These are phyloP conservation scores for Pichia sp. DNA, from an alignment of 1,139 yeast genomes.

Conservation along the genomic window DNA sequence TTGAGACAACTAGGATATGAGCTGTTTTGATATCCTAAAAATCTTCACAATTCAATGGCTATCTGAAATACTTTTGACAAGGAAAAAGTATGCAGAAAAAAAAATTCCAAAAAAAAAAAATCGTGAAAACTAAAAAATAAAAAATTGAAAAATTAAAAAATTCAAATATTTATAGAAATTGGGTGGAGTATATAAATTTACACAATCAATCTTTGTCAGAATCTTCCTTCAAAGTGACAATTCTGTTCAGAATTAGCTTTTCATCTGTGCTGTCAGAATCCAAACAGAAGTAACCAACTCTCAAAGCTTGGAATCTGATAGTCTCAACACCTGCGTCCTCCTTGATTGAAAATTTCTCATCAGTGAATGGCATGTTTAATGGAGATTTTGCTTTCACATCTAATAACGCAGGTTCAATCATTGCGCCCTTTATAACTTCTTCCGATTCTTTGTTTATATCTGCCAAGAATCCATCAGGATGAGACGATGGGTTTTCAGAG, in stretches of 20 bases:
- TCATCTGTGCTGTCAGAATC: constrained; percentile 71
- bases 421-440: constrained; percentile 55
- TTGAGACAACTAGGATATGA: too few relatives aligned
- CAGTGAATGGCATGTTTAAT: constrained; percentile 57
- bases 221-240: constrained; percentile 84
- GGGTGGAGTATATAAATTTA: background rate
- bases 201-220: constrained; percentile 36
- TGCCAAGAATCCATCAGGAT: constrained; percentile 81
- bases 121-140: too few relatives aligned
- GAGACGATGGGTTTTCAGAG: constrained; percentile 84
- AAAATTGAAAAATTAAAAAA: too few relatives aligned
- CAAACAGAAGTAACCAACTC: constrained; percentile 93
- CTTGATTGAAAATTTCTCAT: constrained; percentile 65
- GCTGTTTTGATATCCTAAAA: too few relatives aligned
- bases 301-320: constrained; percentile 95
- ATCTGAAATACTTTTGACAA: too few relatives aligned
- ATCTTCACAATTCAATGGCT: too few relatives aligned
- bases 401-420: constrained; percentile 74
- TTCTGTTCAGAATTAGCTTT: constrained; percentile 70
- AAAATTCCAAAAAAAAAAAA: too few relatives aligned
- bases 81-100: too few relatives aligned
- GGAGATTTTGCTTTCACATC: constrained; percentile 72
- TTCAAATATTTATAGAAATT: too few relatives aligned
- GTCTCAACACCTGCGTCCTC: constrained; percentile 68
- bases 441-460: constrained; percentile 83